Evolutionary conservation across 1,284 basidiomycete genomes (phyloP).

Genomic region (Flammula alnicola): DNA sequence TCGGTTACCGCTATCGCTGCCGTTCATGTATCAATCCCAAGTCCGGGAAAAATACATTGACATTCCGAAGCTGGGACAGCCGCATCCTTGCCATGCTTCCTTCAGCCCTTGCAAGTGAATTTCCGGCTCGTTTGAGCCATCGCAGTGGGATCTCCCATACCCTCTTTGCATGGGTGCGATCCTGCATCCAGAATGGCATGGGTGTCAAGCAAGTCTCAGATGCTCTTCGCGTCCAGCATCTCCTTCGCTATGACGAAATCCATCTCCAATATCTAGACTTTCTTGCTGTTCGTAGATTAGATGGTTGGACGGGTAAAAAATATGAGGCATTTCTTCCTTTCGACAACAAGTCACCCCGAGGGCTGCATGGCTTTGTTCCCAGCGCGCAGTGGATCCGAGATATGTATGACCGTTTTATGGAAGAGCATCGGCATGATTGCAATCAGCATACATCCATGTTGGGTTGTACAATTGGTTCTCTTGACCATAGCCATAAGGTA

Average conservation of each 20-base stretch:
- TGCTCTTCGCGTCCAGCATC: conserved; percentile 24
- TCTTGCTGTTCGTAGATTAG: conserved; percentile 9
- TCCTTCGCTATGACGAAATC: conserved; percentile 24
- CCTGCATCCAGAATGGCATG: conserved; percentile 31
- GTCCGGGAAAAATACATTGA: conserved; percentile 15
- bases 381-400: conserved; percentile 27
- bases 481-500: conserved; percentile 37
- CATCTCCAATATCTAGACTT: conserved; percentile 26
- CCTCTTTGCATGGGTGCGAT: conserved; percentile 23
- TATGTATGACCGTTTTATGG: conserved; percentile 32
- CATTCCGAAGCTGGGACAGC: no score
- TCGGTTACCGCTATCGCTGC: conserved; percentile 28
- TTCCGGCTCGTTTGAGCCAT: conserved; percentile 27
- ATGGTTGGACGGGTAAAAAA: conserved; percentile 12
- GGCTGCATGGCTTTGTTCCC: conserved; percentile 29
- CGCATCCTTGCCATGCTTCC: conserved; percentile 25
- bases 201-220: conserved; percentile 30
- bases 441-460: conserved; percentile 31
- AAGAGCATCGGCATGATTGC: conserved; percentile 21
- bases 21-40: conserved; percentile 20
- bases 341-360: conserved; percentile 19
- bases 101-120: conserved; percentile 20
- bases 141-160: conserved; percentile 21
- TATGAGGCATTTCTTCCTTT: conserved; percentile 26
- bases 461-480: conserved; percentile 22